Base-by-base conservation (phyloP, 139 green algal species). In the Tetraselmis chui region DNA sequence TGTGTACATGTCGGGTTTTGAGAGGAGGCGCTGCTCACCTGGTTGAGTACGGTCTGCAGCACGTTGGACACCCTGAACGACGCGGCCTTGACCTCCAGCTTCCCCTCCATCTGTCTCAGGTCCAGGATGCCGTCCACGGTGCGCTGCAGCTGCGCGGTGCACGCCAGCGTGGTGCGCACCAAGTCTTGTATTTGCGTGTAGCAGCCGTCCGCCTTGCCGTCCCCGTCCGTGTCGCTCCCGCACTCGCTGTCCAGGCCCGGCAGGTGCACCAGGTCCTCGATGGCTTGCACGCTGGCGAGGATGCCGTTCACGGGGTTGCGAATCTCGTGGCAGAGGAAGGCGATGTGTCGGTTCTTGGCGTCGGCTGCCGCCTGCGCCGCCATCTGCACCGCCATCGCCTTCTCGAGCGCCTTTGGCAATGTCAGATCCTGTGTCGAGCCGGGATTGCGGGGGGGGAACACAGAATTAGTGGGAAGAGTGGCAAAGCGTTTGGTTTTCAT, bases 261-360 rank as follows among this genome's bases (percentile, higher is more conserved):
- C 5, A 23, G 74, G 74, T 77, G 5, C 59, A 30, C 2, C 32
- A 32, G 59, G 27, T 85, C 67, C 32, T 81, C 83, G 80, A 87
- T 87, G 79, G 81, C 81, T 28, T 76, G 32, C 1, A 85, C 79
- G 23, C 59, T 82, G 30, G 82, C 83, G 30, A 87, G 18, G n/a
- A 87, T 87, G 18, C 83, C 83, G n/a, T 87, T 87, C 27, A 87
- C 67, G 25, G 83, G 83, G 80, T 87, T 87, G 79, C 83, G 83
- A 30, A 87, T 87, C 83, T 87, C 83, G 67, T 87, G 83, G 81
- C 83, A 87, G 23, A 87, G 83, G 83, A 85, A 87, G 1, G 83
- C 74, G 28, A 87, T 28, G 77, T 82, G 31, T 22, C 75, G 31
- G 2, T 59, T 80, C 32, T 87, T 87, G 0, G 83, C 80, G 22